Conservation (phyloP, 2,329 filamentous ascomycete species). For the Sclerotinia sclerotiorum region DNA sequence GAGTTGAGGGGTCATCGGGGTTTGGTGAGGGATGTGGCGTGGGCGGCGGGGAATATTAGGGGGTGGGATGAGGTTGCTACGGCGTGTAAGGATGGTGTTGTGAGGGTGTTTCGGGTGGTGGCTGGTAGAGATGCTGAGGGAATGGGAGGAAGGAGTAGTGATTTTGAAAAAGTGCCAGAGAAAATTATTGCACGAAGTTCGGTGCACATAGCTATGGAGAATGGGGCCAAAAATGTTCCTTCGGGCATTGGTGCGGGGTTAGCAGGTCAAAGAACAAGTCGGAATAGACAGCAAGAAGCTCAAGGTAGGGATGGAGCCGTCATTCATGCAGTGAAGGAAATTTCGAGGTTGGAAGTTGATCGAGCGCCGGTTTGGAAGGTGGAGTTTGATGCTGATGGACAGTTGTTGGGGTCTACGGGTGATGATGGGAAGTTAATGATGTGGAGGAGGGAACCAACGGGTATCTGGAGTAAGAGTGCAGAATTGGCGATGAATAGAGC, state of each 20-base stretch:
- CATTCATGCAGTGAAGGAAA: conserved; percentile 60
- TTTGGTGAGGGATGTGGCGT: conserved; percentile 83
- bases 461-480: conserved; percentile 38
- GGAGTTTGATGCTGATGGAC: conserved; percentile 67
- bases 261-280: conserved; percentile 44
- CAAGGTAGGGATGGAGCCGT: conserved; percentile 62
- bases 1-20: conserved; percentile 72
- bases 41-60: conserved; percentile 87
- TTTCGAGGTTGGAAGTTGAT: conserved; percentile 66
- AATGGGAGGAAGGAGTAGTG: conserved; percentile 31
- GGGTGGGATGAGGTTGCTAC: conserved; percentile 90
- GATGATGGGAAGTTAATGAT: conserved; percentile 69
- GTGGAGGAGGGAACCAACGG: conserved; percentile 52
- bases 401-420: conserved; percentile 72
- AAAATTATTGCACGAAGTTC: conserved; percentile 31
- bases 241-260: conserved; percentile 56
- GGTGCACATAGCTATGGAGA: conserved; percentile 29
- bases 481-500: conserved; percentile 37
- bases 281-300: conserved; percentile 47
- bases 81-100: conserved; percentile 86
- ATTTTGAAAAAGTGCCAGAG: conserved; percentile 38
- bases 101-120: conserved; percentile 82
- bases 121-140: conserved; percentile 49
- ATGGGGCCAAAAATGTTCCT: conserved; percentile 42
- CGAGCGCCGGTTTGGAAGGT: conserved; percentile 74